Conservation (phyloP, 2,329 filamentous ascomycete species). For the Alternaria sp. region DNA sequence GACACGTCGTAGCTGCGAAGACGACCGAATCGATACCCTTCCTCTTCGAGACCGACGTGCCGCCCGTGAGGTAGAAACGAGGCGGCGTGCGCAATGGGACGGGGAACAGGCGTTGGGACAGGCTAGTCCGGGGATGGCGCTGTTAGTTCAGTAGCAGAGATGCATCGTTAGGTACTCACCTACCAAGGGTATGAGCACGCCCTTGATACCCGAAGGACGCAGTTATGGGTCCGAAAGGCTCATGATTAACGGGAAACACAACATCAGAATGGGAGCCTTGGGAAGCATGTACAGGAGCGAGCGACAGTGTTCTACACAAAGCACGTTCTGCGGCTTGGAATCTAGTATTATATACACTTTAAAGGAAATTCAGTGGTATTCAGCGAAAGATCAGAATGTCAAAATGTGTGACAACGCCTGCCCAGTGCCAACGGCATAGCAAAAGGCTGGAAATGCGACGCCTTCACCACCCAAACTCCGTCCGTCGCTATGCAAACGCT, state of each 20-base stretch:
- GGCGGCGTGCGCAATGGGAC: not conserved
- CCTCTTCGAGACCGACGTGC: not conserved
- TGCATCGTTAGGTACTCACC: not conserved
- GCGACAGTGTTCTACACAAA: not conserved
- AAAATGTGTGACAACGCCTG: not conserved
- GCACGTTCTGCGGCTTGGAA: not conserved
- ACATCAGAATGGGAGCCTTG: not conserved
- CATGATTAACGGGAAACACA: not conserved
- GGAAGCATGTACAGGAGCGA: not conserved
- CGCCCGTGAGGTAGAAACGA: not conserved
- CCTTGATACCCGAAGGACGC: not conserved
- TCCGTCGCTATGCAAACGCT: slow-evolving; percentile 16
- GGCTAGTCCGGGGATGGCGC: not conserved
- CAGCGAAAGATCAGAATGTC: not conserved
- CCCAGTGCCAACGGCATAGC: not conserved
- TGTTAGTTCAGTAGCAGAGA: not conserved
- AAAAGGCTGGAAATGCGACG: not conserved
- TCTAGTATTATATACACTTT: not conserved
- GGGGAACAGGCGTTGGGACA: not conserved
- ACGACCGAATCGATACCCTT: not conserved
- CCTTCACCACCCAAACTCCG: not conserved
- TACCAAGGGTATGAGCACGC: not conserved
- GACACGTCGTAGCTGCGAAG: not conserved
- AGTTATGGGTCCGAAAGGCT: not conserved
- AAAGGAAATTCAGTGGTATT: not conserved